Evolutionary conservation across 306 rosid species (phyloP), one percentile per base, ranked within the genome.

Genomic region (Echinosophora koreensis): DNA sequence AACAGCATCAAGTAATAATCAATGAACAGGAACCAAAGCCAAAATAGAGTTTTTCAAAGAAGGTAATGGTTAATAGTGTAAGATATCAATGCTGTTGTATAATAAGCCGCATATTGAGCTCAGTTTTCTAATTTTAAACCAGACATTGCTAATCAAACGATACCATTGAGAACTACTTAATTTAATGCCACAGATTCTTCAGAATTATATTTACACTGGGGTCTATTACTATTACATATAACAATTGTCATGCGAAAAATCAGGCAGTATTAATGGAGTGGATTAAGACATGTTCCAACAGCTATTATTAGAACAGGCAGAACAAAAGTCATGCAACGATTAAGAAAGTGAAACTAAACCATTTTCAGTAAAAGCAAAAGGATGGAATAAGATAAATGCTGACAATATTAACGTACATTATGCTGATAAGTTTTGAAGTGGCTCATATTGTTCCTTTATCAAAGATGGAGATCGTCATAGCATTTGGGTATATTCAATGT

Each of bases 331-430:
- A 8, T 38, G 51, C 69, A 18, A 38, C 6, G 12, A 39, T 9
- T 64, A 16, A 38, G 44, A n/a, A 3, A n/a, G 66, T 32, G 22
- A n/a, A 28, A 61, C 7, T 35, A 14, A 64, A 64, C 34, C 69
- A n/a, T 39, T 17, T 37, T 16, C 65, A 37, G 65, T 3, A 58
- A 52, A 55, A 71, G 65, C 18, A 71, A 63, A 64, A 32, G 67
- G 13, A 15, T 27, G 7, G 47, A 39, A 11, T 30, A 12, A 30
- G 16, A 59, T 10, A 30, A 58, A 59, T 27, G 63, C 8, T 30
- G 4, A 30, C 4, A 28, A 4, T 27, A 57, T 7, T 4, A 10
- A 34, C 3, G 4, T 57, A 57, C 63, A 57, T 10, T 27, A 57
- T 50, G 2, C 55, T 50, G 55, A 50, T 14, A 50, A 50, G 55